Percentiles rank a stretch among this genome's conserved stretches.
phyloP scores from a whole-genome alignment of 331 rosid genomes.

The Telfairia occidentalis region DNA sequence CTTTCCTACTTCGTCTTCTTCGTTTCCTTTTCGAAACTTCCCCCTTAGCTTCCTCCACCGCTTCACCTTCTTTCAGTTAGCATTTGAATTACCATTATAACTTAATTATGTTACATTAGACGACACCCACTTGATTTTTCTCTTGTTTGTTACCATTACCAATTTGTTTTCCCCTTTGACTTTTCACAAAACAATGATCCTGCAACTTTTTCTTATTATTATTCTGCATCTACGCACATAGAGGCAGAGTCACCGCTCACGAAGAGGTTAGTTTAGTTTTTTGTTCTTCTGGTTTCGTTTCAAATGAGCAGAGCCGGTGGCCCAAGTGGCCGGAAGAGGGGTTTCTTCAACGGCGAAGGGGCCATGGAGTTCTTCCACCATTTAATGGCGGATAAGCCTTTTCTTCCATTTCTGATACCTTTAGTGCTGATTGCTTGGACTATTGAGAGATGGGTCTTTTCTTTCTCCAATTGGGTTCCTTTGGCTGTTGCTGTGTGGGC shows the following conservation, averaged over 20 bases:
- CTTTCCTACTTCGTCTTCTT: not conserved
- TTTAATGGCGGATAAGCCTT: constrained; percentile 47
- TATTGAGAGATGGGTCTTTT: constrained; percentile 78
- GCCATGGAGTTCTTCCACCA: constrained; percentile 39
- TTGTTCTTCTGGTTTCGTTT: constrained; percentile 13
- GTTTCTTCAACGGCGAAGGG: constrained; percentile 27
- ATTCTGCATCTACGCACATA: not conserved
- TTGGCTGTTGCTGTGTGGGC: constrained; percentile 70
- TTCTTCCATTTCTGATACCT: constrained; percentile 48
- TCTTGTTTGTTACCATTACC: not conserved
- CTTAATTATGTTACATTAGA: not conserved
- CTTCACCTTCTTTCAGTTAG: not conserved
- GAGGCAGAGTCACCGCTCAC: not conserved
- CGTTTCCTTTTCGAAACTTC: not conserved
- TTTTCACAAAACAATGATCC: not conserved
- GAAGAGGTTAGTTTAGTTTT: not conserved
- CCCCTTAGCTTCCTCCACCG: constrained; percentile 1
- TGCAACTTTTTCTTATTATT: not conserved
- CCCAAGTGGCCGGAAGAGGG: constrained; percentile 23
- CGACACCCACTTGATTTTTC: not conserved
- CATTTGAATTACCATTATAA: not conserved
- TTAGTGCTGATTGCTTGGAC: constrained; percentile 58
- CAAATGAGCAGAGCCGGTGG: constrained; percentile 30
- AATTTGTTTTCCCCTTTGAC: constrained; percentile 6
- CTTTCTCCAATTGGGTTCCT: constrained; percentile 84